Conservation (phyloP, 306 rosid species). For the Alnus glutinosa region DNA sequence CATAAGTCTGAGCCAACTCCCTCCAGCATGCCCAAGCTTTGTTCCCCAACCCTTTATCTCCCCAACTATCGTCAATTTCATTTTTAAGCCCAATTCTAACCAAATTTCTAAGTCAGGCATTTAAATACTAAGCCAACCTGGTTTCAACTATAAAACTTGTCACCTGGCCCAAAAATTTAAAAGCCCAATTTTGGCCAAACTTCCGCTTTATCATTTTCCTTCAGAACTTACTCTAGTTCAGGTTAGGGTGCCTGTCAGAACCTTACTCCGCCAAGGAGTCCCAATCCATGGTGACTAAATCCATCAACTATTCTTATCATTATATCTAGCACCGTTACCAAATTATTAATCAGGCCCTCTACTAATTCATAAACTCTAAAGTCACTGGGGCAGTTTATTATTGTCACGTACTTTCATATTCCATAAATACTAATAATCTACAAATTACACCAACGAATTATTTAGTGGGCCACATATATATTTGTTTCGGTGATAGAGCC, state of each 20-base stretch:
- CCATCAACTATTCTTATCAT: not conserved
- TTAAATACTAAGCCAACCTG: not conserved
- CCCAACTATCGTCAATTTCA: not conserved
- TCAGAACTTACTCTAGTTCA: not conserved
- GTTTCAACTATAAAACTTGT: not conserved
- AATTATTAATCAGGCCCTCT: not conserved
- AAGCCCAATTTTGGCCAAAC: not conserved
- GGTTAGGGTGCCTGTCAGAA: not conserved
- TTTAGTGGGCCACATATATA: not conserved
- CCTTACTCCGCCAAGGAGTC: constrained; percentile 1
- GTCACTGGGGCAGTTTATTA: not conserved
- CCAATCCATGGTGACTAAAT: constrained; percentile 10
- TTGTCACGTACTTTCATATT: not conserved
- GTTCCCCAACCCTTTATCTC: not conserved
- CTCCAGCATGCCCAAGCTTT: not conserved
- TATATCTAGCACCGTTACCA: not conserved
- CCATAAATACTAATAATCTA: not conserved
- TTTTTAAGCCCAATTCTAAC: not conserved
- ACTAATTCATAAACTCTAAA: not conserved
- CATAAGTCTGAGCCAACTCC: not conserved
- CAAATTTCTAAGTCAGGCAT: not conserved
- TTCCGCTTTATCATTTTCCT: not conserved
- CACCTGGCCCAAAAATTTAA: not conserved
- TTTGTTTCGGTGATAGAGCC: not conserved
- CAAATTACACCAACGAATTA: not conserved